Conservation (phyloP, 2,329 filamentous ascomycete genomes). For the Xylariaceae sp. region DNA sequence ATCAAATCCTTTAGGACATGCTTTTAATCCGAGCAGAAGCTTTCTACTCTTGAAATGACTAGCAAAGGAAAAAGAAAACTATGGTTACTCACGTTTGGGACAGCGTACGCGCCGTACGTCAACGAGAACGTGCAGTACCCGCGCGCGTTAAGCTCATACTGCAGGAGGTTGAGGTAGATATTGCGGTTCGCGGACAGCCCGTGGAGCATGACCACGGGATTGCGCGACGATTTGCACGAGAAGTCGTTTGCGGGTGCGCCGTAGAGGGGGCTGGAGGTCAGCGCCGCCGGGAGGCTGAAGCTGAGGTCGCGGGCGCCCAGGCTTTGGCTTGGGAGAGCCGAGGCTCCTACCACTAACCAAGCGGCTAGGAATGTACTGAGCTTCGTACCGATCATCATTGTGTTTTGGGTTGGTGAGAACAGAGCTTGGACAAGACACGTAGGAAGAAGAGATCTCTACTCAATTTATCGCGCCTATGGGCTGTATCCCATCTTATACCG, state of each 20-base stretch:
- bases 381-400: not conserved
- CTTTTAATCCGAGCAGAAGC: too few relatives aligned
- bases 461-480: not conserved
- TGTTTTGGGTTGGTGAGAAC: not conserved
- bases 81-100: too few relatives aligned
- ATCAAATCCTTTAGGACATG: too few relatives aligned
- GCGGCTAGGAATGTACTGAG: slow-evolving; percentile 13
- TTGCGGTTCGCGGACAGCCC: slow-evolving; percentile 36
- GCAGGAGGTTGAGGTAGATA: slow-evolving; percentile 38
- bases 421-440: not conserved
- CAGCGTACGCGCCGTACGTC: slow-evolving; percentile 50
- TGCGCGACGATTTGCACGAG: slow-evolving; percentile 34
- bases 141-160: slow-evolving; percentile 37
- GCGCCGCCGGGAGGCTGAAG: slow-evolving; percentile 29
- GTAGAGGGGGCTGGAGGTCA: slow-evolving; percentile 30
- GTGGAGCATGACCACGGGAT: slow-evolving; percentile 58
- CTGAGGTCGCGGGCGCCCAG: slow-evolving; percentile 5
- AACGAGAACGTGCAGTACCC: slow-evolving; percentile 51
- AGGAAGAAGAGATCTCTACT: not conserved
- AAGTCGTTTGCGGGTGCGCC: slow-evolving; percentile 39
- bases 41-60: too few relatives aligned
- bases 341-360: slow-evolving; percentile 2
- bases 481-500: slow-evolving; percentile 7
- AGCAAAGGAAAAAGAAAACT: too few relatives aligned
- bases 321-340: slow-evolving; percentile 12